These are phyloP conservation scores for Hebeloma cylindrosporum DNA, from an alignment of 768 basidiomycete genomes.

Conservation along the genomic window DNA sequence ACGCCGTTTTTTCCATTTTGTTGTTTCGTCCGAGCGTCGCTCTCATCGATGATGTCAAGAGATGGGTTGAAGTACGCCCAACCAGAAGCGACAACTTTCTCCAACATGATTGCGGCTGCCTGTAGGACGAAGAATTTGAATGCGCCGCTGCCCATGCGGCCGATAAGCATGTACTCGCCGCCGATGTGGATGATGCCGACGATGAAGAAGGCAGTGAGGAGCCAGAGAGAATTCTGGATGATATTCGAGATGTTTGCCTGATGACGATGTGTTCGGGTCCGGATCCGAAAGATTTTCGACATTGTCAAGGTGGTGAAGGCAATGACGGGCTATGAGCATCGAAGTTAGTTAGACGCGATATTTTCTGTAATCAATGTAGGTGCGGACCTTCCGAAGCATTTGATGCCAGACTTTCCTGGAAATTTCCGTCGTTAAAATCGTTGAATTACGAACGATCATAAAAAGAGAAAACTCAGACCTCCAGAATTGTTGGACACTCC, in stretches of 20 bases:
- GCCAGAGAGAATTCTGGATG: too few relatives aligned
- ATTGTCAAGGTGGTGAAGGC: background rate
- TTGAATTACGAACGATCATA: background rate
- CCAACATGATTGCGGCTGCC: conserved; percentile 30
- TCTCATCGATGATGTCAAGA: background rate
- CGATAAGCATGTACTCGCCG: conserved; percentile 31
- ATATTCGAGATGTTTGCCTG: too few relatives aligned
- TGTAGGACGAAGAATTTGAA: conserved; percentile 34
- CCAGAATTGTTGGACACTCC: conserved; percentile 24
- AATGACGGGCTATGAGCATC: conserved; percentile 4
- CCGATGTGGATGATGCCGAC: conserved; percentile 30
- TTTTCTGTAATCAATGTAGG: background rate
- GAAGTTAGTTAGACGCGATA: background rate
- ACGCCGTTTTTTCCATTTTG: background rate
- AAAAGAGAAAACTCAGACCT: conserved; percentile 9
- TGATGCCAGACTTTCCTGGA: conserved; percentile 20
- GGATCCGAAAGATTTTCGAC: conserved; percentile 4
- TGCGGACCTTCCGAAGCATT: conserved; percentile 10
- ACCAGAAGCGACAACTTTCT: conserved; percentile 13
- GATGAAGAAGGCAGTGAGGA: conserved; percentile 27
- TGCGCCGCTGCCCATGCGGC: conserved; percentile 20
- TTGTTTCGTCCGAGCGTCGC: background rate
- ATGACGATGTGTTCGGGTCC: too few relatives aligned
- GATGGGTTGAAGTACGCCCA: background rate
- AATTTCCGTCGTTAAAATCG: too few relatives aligned